phyloP scores from a whole-genome alignment of 2,329 filamentous ascomycete genomes.

The Exophiala phaeomuriformis region DNA sequence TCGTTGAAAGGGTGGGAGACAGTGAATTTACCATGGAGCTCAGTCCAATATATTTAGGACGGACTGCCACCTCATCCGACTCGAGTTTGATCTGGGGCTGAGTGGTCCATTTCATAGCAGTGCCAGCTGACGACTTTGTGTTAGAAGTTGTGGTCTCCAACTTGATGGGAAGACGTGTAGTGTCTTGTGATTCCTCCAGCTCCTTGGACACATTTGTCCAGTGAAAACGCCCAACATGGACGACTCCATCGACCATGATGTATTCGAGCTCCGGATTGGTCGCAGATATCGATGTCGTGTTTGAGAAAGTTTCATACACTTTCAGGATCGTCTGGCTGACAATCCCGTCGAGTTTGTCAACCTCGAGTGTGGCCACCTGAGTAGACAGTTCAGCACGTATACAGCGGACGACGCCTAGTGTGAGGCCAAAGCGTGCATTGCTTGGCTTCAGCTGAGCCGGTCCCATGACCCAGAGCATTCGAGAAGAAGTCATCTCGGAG shows the following conservation, averaged over 20 bases:
- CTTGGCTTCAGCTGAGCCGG: slow-evolving; percentile 2
- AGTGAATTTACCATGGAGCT: slow-evolving; percentile 4
- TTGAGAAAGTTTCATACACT: slow-evolving; percentile 5
- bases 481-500: neutral
- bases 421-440: slow-evolving; percentile 2
- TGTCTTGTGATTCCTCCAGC: slow-evolving; percentile 1
- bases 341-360: slow-evolving; percentile 1
- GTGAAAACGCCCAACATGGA: slow-evolving; percentile 10
- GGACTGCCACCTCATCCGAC: slow-evolving; percentile 4
- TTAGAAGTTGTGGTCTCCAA: neutral
- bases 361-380: slow-evolving; percentile 6
- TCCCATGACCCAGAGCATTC: slow-evolving; percentile 10
- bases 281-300: neutral
- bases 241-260: neutral
- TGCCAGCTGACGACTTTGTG: neutral
- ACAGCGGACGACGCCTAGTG: slow-evolving; percentile 2
- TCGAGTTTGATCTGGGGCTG: neutral
- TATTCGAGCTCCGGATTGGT: slow-evolving; percentile 10
- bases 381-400: slow-evolving; percentile 6
- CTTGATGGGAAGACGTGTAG: neutral
- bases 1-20: neutral
- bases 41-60: slow-evolving; percentile 3
- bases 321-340: neutral
- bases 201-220: slow-evolving; percentile 5
- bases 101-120: neutral